Conservation (phyloP, 1,139 yeast genomes). For the Pneumocystis murina region DNA sequence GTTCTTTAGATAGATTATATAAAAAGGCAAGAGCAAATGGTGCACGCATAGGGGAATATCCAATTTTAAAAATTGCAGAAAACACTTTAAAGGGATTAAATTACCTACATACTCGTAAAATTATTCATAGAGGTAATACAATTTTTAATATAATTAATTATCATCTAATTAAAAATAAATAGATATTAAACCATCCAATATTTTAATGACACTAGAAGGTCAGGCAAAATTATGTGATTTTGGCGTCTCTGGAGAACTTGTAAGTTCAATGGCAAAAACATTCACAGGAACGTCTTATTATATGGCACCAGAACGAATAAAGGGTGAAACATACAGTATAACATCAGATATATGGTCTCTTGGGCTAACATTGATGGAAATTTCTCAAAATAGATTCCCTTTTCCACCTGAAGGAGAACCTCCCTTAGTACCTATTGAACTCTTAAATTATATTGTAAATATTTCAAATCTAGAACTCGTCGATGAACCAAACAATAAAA, state of each 20-base stretch:
- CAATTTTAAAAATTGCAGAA: slow-evolving; percentile 76
- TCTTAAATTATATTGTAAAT: slow-evolving; percentile 63
- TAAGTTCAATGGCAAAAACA: slow-evolving; percentile 83
- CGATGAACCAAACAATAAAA: slow-evolving; percentile 64
- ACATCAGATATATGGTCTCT: slow-evolving; percentile 94
- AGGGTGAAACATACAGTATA: slow-evolving; percentile 87
- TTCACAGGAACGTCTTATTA: slow-evolving; percentile 94
- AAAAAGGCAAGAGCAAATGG: slow-evolving; percentile 47
- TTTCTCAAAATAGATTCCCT: slow-evolving; percentile 81
- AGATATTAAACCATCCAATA: slow-evolving; percentile 73
- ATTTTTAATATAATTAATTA: slow-evolving; percentile 17
- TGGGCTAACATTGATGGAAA: slow-evolving; percentile 81
- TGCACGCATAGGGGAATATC: slow-evolving; percentile 83
- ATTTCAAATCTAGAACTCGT: slow-evolving; percentile 58
- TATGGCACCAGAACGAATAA: slow-evolving; percentile 96
- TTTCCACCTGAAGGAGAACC: slow-evolving; percentile 32
- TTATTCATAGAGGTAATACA: slow-evolving; percentile 58
- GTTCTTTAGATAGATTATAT: slow-evolving; percentile 80
- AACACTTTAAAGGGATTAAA: slow-evolving; percentile 71
- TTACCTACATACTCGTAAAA: slow-evolving; percentile 71
- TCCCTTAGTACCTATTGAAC: slow-evolving; percentile 68
- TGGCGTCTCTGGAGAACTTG: slow-evolving; percentile 97
- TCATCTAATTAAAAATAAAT: neutral
- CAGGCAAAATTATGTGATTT: slow-evolving; percentile 88
- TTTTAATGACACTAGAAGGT: slow-evolving; percentile 57